Conservation (phyloP, 1,284 basidiomycete genomes). For the Pascua guehoae region DNA sequence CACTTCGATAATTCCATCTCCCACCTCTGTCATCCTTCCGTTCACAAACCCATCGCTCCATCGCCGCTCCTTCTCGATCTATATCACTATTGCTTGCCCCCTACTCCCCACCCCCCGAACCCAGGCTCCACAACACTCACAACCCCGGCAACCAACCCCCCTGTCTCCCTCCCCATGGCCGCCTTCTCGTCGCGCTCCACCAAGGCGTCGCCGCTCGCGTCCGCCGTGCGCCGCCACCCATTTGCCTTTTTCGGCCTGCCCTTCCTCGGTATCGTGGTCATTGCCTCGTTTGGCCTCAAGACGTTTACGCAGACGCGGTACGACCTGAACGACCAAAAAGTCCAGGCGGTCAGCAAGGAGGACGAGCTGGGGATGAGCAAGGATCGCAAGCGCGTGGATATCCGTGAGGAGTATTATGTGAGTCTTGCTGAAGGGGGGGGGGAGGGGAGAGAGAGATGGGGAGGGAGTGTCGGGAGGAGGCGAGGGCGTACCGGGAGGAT, state of each 20-base stretch:
- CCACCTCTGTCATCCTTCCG: too few relatives aligned
- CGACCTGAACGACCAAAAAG: conserved; percentile 77
- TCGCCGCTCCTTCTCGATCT: not conserved
- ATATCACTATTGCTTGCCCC: not conserved
- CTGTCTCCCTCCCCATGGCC: conserved; percentile 20
- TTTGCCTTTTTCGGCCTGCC: conserved; percentile 73
- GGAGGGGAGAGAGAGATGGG: not conserved
- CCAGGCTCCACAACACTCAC: not conserved
- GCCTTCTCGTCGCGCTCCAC: conserved; percentile 58
- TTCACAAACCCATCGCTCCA: too few relatives aligned
- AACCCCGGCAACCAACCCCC: not conserved
- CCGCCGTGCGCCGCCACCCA: conserved; percentile 46
- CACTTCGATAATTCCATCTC: not conserved
- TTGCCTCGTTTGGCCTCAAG: conserved; percentile 78
- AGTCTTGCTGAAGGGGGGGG: conserved; percentile 45
- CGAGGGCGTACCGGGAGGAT: too few relatives aligned
- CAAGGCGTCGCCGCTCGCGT: conserved; percentile 46
- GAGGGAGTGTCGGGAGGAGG: not conserved
- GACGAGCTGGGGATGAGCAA: conserved; percentile 76
- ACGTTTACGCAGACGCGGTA: conserved; percentile 87
- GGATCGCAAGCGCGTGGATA: conserved; percentile 81
- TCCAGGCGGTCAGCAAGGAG: conserved; percentile 72
- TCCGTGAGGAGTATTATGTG: conserved; percentile 93
- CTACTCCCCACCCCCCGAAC: not conserved
- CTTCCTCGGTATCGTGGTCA: conserved; percentile 80